Percentiles rank a stretch among this genome's conserved stretches.
Conservation (phyloP, 768 basidiomycete species). For the Melanogaster broomeanus region DNA sequence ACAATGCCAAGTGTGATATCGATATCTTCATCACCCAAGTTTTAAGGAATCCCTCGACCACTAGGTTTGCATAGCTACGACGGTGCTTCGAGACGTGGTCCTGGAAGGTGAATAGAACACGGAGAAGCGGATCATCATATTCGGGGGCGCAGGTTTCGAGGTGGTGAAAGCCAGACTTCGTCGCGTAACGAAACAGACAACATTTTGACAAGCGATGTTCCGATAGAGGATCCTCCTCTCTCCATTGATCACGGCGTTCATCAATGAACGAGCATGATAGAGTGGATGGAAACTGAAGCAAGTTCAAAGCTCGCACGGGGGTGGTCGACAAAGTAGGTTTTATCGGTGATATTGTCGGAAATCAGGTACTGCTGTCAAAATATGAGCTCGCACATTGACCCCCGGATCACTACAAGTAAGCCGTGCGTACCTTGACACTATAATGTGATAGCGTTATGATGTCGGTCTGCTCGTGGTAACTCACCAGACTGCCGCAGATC, state of each 20-base stretch:
- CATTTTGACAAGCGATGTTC: too few relatives aligned
- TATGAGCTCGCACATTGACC: not conserved
- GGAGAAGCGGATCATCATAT: not conserved
- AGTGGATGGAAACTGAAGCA: not conserved
- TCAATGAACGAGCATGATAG: not conserved
- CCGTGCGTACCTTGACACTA: slow-evolving; percentile 2
- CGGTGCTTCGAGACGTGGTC: not conserved
- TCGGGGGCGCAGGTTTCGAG: not conserved
- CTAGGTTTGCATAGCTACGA: not conserved
- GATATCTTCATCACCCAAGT: not conserved
- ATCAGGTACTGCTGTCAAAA: not conserved
- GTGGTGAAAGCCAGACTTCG: not conserved
- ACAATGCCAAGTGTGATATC: not conserved
- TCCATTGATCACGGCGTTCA: too few relatives aligned
- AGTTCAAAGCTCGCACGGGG: not conserved
- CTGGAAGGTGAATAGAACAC: not conserved
- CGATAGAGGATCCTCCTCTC: too few relatives aligned
- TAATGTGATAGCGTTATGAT: not conserved
- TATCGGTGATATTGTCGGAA: not conserved
- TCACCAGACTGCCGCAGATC: slow-evolving; percentile 2
- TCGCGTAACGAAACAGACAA: too few relatives aligned
- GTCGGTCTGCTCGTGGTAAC: not conserved
- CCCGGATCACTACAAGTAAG: not conserved
- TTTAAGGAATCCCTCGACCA: not conserved
- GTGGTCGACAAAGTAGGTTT: not conserved